Base-by-base conservation (phyloP, 495 filamentous ascomycete species). In the Penicillium angulare region DNA sequence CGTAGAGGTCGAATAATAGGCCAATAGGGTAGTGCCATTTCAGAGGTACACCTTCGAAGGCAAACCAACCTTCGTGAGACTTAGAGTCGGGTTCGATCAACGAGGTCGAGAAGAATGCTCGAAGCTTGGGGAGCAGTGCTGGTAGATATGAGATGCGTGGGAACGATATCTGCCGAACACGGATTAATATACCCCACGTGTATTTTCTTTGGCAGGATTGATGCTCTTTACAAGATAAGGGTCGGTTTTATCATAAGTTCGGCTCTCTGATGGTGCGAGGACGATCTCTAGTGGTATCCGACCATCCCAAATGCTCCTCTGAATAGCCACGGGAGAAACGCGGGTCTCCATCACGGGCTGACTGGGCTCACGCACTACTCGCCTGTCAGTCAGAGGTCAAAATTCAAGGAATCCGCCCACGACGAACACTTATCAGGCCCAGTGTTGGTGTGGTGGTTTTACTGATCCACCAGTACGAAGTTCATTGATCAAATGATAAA, bases 11-110 rank as follows among this genome's bases (percentile, higher is more conserved):
- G 63, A 87, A 89, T 22, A 97, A 79, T 17, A 99, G 77, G 7
- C 95, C 93, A 24, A 92, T 69, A 2, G 92, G 87, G 49, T 95
- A 87, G 67, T 96, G 74, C 87, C 90, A 86, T 83, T 95, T 86
- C 74, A 92, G 66, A 58, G 91, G 85, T 66, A 98, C 83, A 26
- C 76, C 76, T 56, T 89, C 84, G 59, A 86, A 87, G 6, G 81
- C 81, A 44, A 90, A 79, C 86, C 86, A 89, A 21, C 83, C 86
- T 32, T 83, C 79, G 32, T 82, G 74, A 18, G 80, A 66, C n/a
- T 71, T 57, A 24, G 75, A 73, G 18, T 73, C 68, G 0, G 83
- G 75, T 45, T 86, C 66, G 60, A 92, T 95, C 17, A 95, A 79
- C 51, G 77, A 87, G 2, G 82, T 69, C 0, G 74, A 63, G 71